phyloP scores from a whole-genome alignment of 805 yeast species.

The Kodamaea nitidulidarum region DNA sequence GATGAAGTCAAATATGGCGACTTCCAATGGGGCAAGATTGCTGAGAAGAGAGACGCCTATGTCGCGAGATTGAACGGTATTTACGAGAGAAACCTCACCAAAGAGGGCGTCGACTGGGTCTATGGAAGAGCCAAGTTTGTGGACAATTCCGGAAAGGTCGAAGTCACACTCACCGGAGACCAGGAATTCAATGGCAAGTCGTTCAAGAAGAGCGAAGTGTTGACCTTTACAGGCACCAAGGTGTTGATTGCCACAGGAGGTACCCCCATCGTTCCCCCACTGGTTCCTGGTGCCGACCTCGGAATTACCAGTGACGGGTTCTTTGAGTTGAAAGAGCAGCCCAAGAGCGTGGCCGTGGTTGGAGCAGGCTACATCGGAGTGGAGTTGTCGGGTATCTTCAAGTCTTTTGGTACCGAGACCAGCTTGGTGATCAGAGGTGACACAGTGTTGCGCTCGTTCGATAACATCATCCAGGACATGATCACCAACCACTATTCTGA shows the following conservation, averaged over 20 bases:
- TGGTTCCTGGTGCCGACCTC: conserved; percentile 73
- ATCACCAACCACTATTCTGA: conserved; percentile 77
- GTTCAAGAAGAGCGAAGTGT: conserved; percentile 48
- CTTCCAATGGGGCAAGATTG: conserved; percentile 81
- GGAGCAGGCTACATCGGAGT: conserved; percentile 99
- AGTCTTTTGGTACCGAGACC: conserved; percentile 81
- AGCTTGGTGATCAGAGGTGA: conserved; percentile 89
- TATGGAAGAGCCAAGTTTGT: conserved; percentile 84
- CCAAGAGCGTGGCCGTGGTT: conserved; percentile 87
- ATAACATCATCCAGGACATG: conserved; percentile 70
- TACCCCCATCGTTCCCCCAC: conserved; percentile 62
- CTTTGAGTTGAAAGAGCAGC: conserved; percentile 75
- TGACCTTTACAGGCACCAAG: conserved; percentile 71
- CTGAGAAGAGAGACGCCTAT: conserved; percentile 89
- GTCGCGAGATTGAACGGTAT: conserved; percentile 85
- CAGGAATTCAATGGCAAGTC: conserved; percentile 34
- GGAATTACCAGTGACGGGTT: conserved; percentile 92
- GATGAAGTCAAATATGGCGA: conserved; percentile 44
- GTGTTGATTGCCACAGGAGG: conserved; percentile 94
- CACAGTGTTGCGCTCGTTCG: conserved; percentile 84
- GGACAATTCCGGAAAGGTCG: conserved; percentile 62
- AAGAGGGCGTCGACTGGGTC: conserved; percentile 83
- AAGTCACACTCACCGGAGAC: conserved; percentile 53
- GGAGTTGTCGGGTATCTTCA: conserved; percentile 92
- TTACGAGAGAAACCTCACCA: conserved; percentile 79